Evolutionary conservation across 139 green algal genomes (phyloP).

Genomic region (Trebouxia sp.): DNA sequence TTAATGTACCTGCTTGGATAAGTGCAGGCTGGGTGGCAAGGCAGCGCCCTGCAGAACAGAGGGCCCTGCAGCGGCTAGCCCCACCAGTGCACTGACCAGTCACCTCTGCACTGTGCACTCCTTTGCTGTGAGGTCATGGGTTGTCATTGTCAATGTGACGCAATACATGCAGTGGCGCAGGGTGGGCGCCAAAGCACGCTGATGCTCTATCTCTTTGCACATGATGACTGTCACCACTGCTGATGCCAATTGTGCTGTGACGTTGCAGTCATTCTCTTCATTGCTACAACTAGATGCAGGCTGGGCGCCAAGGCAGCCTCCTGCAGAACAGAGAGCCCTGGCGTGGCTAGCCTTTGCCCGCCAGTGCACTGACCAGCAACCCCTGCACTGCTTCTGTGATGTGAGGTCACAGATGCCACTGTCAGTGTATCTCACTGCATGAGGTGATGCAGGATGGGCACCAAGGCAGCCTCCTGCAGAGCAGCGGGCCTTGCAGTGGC

Average conservation of each 20-base stretch:
- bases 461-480: constrained; percentile 40
- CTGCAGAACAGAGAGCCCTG: not conserved
- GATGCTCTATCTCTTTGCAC: too few species aligned
- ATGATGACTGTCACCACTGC: too few species aligned
- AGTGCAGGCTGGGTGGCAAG: not conserved
- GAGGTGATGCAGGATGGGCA: not conserved
- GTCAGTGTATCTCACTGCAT: not conserved
- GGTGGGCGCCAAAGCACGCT: too few species aligned
- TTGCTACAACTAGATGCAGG: not conserved
- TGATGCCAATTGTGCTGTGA: too few species aligned
- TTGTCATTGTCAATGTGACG: too few species aligned
- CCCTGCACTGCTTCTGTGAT: not conserved
- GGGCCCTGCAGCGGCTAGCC: constrained; percentile 64
- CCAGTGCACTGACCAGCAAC: not conserved
- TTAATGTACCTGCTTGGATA: not conserved
- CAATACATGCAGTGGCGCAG: too few species aligned
- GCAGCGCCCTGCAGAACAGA: constrained; percentile 43
- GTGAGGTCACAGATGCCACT: not conserved
- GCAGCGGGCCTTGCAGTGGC: constrained; percentile 59
- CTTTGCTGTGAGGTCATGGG: too few species aligned
- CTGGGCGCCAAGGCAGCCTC: too few species aligned
- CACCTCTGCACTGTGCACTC: constrained; percentile 36
- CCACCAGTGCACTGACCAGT: not conserved
- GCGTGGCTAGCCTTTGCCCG: not conserved
- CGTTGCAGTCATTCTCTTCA: not conserved